Percentiles rank a stretch among this genome's conserved stretches.
phyloP scores from a whole-genome alignment of 2,329 filamentous ascomycete genomes.

The Epichloe scottii region DNA sequence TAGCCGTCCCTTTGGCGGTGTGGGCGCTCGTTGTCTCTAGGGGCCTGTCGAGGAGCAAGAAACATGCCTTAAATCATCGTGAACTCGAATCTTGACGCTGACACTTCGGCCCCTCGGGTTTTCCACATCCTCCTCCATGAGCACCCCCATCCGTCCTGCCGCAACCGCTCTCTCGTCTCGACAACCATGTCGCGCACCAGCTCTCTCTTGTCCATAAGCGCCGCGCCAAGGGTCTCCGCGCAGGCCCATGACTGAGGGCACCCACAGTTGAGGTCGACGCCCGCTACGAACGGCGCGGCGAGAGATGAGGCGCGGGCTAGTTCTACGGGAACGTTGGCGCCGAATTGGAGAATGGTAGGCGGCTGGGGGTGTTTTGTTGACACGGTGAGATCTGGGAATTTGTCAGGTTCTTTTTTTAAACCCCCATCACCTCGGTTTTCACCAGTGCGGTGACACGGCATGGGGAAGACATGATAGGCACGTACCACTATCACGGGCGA shows the following conservation, averaged over 20 bases:
- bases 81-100: constrained; percentile 59
- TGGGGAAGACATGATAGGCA: no score
- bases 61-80: constrained; percentile 44
- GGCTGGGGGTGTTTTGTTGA: constrained; percentile 39
- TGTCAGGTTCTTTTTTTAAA: not conserved
- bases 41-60: not conserved
- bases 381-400: constrained; percentile 44
- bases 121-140: constrained; percentile 28
- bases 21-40: no score
- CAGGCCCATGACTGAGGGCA: constrained; percentile 65
- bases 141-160: constrained; percentile 40
- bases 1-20: no score
- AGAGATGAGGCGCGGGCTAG: constrained; percentile 50
- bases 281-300: constrained; percentile 47
- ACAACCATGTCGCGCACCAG: constrained; percentile 54
- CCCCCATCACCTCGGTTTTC: no score
- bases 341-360: constrained; percentile 56
- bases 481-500: constrained; percentile 48
- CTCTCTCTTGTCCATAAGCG: constrained; percentile 53
- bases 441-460: no score
- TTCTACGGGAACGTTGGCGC: constrained; percentile 47
- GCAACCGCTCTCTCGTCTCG: constrained; percentile 40
- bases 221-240: constrained; percentile 53
- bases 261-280: constrained; percentile 60
- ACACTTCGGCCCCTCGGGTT: constrained; percentile 41